Percentiles rank a stretch among this genome's conserved stretches.
Conservation (phyloP, 495 filamentous ascomycete genomes). For the Aspergillus ostianus region DNA sequence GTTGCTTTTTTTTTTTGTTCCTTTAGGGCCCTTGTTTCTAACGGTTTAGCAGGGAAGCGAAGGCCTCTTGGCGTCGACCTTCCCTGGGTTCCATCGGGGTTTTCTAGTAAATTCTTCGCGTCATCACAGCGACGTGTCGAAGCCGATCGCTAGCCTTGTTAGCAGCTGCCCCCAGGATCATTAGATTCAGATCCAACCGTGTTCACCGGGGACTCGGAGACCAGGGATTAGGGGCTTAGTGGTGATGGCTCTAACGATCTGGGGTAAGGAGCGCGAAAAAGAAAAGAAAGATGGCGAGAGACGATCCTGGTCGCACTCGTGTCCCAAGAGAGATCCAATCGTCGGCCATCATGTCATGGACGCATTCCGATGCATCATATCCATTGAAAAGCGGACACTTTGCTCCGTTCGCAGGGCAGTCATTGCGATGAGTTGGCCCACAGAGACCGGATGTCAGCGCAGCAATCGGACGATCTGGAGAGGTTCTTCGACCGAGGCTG, state of each 20-base stretch:
- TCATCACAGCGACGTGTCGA: slow-evolving; percentile 7
- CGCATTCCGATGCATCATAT: background rate
- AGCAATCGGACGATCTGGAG: background rate
- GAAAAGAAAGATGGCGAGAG: slow-evolving; percentile 6
- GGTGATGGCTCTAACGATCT: slow-evolving; percentile 1
- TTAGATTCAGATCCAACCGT: slow-evolving; percentile 17
- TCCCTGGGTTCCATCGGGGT: background rate
- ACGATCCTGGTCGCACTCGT: background rate
- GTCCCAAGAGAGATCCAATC: background rate
- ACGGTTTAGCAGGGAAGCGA: background rate
- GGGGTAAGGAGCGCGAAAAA: slow-evolving; percentile 1
- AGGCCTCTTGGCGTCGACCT: background rate
- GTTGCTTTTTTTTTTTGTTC: too few relatives aligned
- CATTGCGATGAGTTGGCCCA: background rate
- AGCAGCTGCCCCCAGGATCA: slow-evolving; percentile 14
- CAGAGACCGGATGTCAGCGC: background rate
- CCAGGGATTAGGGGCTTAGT: background rate
- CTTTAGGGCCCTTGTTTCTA: too few relatives aligned
- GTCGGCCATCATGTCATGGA: background rate
- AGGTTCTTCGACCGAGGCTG: background rate
- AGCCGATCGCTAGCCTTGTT: slow-evolving; percentile 9
- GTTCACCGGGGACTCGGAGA: background rate
- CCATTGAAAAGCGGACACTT: background rate
- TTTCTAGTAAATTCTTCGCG: slow-evolving; percentile 2
- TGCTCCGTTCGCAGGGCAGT: background rate